Evolutionary conservation across 495 filamentous ascomycete genomes (phyloP), one percentile per base, ranked within the genome.

Genomic region (Aspergillus saccharolyticus): DNA sequence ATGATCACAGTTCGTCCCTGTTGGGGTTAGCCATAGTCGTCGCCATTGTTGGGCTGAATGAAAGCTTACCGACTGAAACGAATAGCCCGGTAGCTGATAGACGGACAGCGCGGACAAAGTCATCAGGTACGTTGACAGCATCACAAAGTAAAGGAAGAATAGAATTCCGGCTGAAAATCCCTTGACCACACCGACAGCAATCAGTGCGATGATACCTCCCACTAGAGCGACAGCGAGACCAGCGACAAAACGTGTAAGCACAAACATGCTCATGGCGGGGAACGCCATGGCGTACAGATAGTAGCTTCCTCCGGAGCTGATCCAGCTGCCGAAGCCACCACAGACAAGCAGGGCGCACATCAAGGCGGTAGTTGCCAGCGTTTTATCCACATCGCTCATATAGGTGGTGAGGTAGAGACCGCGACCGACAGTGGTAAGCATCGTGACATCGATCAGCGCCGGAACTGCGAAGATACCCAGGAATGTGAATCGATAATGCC

Each of bases 221-320:
- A 61, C 54, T 0, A 61, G 15, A 1, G 59, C 51, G 1, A 61
- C 52, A 0, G 55, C 54, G 5, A 57, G 25, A 7, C 59, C 59
- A 10, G 59, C 59, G 17, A 61, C 54, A 14, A 61, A 61, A 4
- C 59, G 54, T n/a, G 59, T 61, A 50, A 61, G 49, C 12, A 61
- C 55, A 21, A 61, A 61, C 59, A 61, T 61, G 24, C 59, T 54
- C 59, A 61, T 61, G 0, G 59, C 59, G 0, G 59, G 59, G 42
- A 61, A 61, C 0, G 55, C 59, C 59, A 61, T 61, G 9, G 59
- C 59, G 44, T 61, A 61, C n/a, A 61, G 55, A 17, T 61, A 61
- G 19, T 61, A 61, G 18, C 44, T 61, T 3, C 59, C 59, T 0
- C 59, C 59, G 0, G 59, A 61, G 39, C 51, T 57, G 52, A 61